Conservation (phyloP, 2,329 filamentous ascomycete species). For the Ambrosiella xylebori region DNA sequence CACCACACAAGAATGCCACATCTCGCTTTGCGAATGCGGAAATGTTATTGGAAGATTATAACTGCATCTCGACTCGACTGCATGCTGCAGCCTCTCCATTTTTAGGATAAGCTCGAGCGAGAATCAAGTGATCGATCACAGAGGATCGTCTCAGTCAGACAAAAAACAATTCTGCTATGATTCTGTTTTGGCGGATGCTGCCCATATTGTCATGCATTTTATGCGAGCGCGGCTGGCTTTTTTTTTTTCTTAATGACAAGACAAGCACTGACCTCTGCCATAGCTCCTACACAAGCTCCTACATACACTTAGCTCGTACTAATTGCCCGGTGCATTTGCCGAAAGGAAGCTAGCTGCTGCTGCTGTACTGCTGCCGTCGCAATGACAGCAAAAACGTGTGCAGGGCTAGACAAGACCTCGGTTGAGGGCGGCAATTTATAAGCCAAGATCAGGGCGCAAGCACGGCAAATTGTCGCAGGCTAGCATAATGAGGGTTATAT, state of each 20-base stretch:
- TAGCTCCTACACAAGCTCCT: background rate
- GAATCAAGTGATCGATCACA: background rate
- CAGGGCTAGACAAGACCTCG: background rate
- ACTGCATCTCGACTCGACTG: background rate
- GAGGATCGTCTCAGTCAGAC: background rate
- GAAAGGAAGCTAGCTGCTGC: background rate
- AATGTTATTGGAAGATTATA: background rate
- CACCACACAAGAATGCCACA: background rate
- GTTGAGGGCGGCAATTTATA: background rate
- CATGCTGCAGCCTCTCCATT: background rate
- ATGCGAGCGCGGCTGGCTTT: background rate
- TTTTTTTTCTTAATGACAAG: background rate
- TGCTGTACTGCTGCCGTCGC: background rate
- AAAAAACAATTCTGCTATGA: background rate
- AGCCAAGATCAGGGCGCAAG: background rate
- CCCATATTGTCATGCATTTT: background rate
- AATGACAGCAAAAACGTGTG: background rate
- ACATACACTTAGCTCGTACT: background rate
- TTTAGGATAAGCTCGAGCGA: background rate
- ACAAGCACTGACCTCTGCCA: background rate
- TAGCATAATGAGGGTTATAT: too few relatives aligned
- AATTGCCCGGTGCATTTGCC: background rate
- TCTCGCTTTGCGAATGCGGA: background rate
- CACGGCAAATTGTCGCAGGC: background rate
- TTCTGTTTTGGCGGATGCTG: background rate